Evolutionary conservation across 495 filamentous ascomycete genomes (phyloP), one percentile per base, ranked within the genome.

Genomic region (Bathelium albidoporum): DNA sequence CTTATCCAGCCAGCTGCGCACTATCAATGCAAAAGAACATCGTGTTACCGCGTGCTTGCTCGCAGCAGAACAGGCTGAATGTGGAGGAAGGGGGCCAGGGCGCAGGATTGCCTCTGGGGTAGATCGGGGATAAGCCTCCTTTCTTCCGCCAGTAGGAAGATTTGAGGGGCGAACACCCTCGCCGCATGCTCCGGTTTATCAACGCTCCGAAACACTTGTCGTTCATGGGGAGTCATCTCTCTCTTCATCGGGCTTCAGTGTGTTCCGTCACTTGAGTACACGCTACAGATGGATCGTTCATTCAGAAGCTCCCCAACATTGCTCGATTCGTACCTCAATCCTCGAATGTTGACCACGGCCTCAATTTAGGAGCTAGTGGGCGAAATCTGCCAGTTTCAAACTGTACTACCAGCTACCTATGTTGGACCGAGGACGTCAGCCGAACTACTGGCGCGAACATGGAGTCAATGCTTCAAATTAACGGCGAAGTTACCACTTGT

Each of bases 101-200:
- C 20, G 24, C 26, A 55, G 49, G 49, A 55, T 28, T 55, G 49
- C 9, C 24, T 29, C 49, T 55, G 49, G 49, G 49, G 49, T 55
- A 55, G 49, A 9, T 55, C 49, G 49, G 49, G 24, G 12, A n/a
- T 9, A 55, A 29, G 9, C 20, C 9, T n/a, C 5, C 20, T 12
- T 55, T 55, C 49, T 55, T 55, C 49, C 49, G 49, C 49, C 49
- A 55, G 24, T 55, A 26, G 24, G 20, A 29, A 55, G 20, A 55
- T 29, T 20, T 55, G 22, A 39, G 5, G 5, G 5, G 5, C 34
- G 5, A 14, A 5, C 5, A 5, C 34, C 34, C 34, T 5, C 5
- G 5, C 14, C 5, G 34, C 34, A 39, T 14, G 5, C 5, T 14
- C 34, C 34, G 34, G 34, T 39, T 39, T 39, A 39, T 39, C 34